phyloP scores from a whole-genome alignment of 768 basidiomycete species.

The Nidula microcarpa region DNA sequence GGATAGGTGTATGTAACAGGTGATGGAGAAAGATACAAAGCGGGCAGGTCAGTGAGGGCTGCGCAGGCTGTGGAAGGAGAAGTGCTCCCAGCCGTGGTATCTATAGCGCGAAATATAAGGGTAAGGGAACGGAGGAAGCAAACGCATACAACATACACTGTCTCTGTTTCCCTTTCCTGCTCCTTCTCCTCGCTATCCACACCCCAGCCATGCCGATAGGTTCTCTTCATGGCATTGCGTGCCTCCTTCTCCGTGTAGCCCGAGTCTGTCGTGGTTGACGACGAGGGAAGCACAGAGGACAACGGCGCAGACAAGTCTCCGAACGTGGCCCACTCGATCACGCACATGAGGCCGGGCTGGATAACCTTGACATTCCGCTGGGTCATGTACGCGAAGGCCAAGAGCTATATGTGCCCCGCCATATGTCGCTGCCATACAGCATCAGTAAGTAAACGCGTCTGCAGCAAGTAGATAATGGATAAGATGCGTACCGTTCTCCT shows the following conservation, averaged over 20 bases:
- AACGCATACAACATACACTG: slow-evolving; percentile 85
- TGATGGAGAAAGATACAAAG: no score
- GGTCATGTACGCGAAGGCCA: slow-evolving; percentile 82
- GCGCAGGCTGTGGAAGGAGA: slow-evolving; percentile 81
- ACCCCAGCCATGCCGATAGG: slow-evolving; percentile 1
- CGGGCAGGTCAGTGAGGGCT: slow-evolving; percentile 81
- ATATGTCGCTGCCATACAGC: slow-evolving; percentile 60
- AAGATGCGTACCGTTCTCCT: slow-evolving; percentile 58
- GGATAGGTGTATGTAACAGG: no score
- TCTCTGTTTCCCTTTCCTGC: slow-evolving; percentile 21
- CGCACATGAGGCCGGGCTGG: slow-evolving; percentile 88
- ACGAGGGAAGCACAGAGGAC: neutral
- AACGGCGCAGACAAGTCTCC: slow-evolving; percentile 27
- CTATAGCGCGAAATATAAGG: slow-evolving; percentile 27
- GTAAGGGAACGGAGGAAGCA: slow-evolving; percentile 6
- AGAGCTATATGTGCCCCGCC: slow-evolving; percentile 94
- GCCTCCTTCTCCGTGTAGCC: neutral
- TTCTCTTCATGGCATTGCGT: slow-evolving; percentile 2
- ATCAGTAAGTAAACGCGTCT: neutral
- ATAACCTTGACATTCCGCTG: slow-evolving; percentile 84
- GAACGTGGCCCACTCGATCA: slow-evolving; percentile 78
- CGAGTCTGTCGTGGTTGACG: neutral
- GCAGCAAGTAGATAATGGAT: neutral
- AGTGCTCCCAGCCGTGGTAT: slow-evolving; percentile 95
- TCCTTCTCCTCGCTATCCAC: slow-evolving; percentile 5